These are phyloP conservation scores for Leptographium galeiforme DNA, from an alignment of 2,329 filamentous ascomycete genomes.

Conservation along the genomic window DNA sequence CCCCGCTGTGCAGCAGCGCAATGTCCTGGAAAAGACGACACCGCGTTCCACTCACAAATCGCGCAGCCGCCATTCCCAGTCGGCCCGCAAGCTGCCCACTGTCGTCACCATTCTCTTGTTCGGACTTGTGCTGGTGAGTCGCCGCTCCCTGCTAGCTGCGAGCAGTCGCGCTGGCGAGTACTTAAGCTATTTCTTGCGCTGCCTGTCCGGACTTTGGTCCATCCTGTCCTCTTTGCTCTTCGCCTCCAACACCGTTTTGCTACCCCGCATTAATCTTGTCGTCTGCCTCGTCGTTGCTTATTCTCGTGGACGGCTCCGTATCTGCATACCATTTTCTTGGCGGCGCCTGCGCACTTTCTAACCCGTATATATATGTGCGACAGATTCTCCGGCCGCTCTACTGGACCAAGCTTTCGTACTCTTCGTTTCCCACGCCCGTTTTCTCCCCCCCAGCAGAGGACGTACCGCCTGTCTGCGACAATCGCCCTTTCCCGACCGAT, in stretches of 20 bases:
- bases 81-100: conserved; percentile 10
- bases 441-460: conserved; percentile 30
- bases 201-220: neutral
- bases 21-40: neutral
- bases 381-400: conserved; percentile 32
- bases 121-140: neutral
- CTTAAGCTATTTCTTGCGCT: neutral
- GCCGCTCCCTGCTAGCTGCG: neutral
- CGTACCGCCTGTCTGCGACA: conserved; percentile 36
- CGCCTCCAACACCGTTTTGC: neutral
- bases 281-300: neutral
- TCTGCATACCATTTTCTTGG: neutral
- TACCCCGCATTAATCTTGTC: neutral
- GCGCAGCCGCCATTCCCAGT: conserved; percentile 9
- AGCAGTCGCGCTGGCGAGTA: neutral
- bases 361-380: neutral
- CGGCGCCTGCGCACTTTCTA: neutral
- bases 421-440: conserved; percentile 19
- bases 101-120: conserved; percentile 15
- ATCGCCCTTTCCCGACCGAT: conserved; percentile 39
- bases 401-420: conserved; percentile 31
- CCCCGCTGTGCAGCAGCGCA: conserved; percentile 9
- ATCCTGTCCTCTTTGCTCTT: neutral
- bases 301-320: neutral
- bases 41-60: conserved; percentile 6